Percentiles rank a stretch among this genome's conserved stretches.
Conservation (phyloP, 2,329 filamentous ascomycete genomes). For the Ophiostoma sp. region DNA sequence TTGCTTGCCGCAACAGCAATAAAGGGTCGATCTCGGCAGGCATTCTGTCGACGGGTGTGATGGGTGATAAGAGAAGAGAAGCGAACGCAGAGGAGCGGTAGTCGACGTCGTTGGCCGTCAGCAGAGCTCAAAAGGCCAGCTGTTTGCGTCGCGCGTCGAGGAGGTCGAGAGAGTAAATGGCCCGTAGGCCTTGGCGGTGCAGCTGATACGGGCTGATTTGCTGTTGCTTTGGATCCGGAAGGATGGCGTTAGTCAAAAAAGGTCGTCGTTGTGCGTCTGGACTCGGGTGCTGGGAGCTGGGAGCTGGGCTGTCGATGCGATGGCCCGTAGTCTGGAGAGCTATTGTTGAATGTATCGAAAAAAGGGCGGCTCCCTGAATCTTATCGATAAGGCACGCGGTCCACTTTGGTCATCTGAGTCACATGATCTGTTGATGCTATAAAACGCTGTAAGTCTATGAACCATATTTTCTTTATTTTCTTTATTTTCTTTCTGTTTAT, state of each 20-base stretch:
- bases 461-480: not conserved
- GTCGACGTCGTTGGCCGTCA: not conserved
- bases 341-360: not conserved
- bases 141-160: slow-evolving; percentile 14
- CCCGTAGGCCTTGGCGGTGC: slow-evolving; percentile 22
- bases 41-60: slow-evolving; percentile 4
- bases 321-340: not conserved
- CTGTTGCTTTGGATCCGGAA: not conserved
- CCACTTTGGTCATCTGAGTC: not conserved
- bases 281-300: not conserved
- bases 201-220: not conserved
- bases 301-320: not conserved
- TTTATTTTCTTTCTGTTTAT: not conserved
- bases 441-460: too few relatives aligned
- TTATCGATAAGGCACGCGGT: not conserved
- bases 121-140: not conserved
- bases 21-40: slow-evolving; percentile 57
- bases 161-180: slow-evolving; percentile 11
- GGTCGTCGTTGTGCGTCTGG: not conserved
- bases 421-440: not conserved
- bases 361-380: not conserved
- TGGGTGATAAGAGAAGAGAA: not conserved
- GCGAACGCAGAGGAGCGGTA: not conserved
- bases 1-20: slow-evolving; percentile 75
- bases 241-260: not conserved